Conservation (phyloP, 2,329 filamentous ascomycete genomes). For the Didymosphaeria variabile region DNA sequence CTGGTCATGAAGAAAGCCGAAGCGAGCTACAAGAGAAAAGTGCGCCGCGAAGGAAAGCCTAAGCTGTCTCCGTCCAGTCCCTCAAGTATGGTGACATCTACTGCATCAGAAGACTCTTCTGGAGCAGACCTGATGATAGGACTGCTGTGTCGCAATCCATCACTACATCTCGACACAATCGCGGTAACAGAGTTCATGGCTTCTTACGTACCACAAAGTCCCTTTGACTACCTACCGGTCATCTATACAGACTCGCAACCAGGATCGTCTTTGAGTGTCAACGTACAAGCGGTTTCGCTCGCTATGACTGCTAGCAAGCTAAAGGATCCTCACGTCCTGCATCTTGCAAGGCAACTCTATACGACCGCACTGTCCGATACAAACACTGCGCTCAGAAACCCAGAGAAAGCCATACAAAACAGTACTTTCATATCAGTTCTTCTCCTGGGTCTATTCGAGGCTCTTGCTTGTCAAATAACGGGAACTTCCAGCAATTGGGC, state of each 20-base stretch:
- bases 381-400: constrained; percentile 20
- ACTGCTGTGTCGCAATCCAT: background rate
- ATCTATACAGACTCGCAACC: constrained; percentile 9
- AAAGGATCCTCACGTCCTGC: constrained; percentile 15
- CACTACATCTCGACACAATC: constrained; percentile 6
- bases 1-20: constrained; percentile 21
- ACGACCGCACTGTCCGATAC: constrained; percentile 19
- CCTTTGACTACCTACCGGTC: constrained; percentile 27
- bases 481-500: constrained; percentile 25
- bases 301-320: constrained; percentile 23
- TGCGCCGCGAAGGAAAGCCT: background rate
- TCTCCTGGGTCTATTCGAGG: constrained; percentile 28
- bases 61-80: background rate
- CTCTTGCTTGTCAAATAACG: constrained; percentile 20
- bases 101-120: background rate
- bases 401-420: constrained; percentile 17
- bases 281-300: constrained; percentile 22
- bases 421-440: constrained; percentile 26
- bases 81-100: background rate
- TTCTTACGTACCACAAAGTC: constrained; percentile 28
- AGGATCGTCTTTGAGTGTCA: constrained; percentile 10
- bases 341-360: constrained; percentile 21
- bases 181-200: constrained; percentile 26
- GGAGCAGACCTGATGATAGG: background rate
- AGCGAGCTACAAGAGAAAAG: constrained; percentile 16